A percentile compares a stretch with the other conserved stretches of the same genome.
Conservation (phyloP, 192 early-diverging fungal species). For the Entophlyctis luteolus region DNA sequence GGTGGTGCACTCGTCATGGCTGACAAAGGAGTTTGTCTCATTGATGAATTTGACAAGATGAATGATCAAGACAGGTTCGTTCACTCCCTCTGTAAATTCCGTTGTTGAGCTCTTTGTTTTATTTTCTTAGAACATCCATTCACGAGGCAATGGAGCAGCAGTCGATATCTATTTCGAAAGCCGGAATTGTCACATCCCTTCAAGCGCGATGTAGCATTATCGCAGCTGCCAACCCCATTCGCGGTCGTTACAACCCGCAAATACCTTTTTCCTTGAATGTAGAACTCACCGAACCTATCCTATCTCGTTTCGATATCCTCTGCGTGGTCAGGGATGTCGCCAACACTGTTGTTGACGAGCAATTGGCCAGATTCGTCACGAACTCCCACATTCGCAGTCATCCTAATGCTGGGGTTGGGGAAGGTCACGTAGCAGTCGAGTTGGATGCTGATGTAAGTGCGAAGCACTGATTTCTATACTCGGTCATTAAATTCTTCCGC, state of each 20-base stretch:
- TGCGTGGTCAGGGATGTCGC: conserved; percentile 93
- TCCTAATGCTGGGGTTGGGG: conserved; percentile 53
- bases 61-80: conserved; percentile 67
- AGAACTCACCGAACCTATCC: conserved; percentile 95
- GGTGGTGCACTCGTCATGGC: conserved; percentile 81
- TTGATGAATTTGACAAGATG: conserved; percentile 93
- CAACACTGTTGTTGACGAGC: conserved; percentile 85
- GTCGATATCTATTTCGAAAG: conserved; percentile 81
- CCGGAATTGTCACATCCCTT: conserved; percentile 77
- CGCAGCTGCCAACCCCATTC: conserved; percentile 83
- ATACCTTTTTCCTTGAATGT: conserved; percentile 95
- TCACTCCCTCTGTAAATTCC: conserved; percentile 10
- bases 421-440: conserved; percentile 37
- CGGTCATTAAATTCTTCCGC: conserved; percentile 11
- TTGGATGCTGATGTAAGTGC: conserved; percentile 59
- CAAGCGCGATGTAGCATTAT: conserved; percentile 81
- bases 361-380: conserved; percentile 89
- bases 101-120: not conserved
- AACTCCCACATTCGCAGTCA: conserved; percentile 89
- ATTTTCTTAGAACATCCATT: conserved; percentile 70
- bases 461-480: not conserved
- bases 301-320: conserved; percentile 96
- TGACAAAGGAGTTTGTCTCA: conserved; percentile 83
- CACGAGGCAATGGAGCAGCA: conserved; percentile 93
- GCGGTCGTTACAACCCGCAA: conserved; percentile 83